phyloP scores from a whole-genome alignment of 1,139 yeast genomes.

The Keqinozyma sinolaborantium region DNA sequence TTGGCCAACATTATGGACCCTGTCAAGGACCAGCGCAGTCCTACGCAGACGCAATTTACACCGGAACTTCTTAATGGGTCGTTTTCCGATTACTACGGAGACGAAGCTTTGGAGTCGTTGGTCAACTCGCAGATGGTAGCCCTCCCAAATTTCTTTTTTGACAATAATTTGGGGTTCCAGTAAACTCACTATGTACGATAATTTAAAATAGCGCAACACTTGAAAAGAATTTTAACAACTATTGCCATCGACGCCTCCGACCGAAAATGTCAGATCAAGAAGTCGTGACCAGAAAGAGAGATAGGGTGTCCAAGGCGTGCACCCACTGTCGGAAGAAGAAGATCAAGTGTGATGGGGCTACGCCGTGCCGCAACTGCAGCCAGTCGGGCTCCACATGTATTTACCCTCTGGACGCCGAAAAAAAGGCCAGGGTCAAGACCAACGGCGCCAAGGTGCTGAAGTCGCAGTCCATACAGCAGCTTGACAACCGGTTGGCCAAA shows the following conservation, averaged over 20 bases:
- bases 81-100: slow-evolving; percentile 8
- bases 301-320: slow-evolving; percentile 42
- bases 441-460: slow-evolving; percentile 3
- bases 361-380: slow-evolving; percentile 38
- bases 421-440: slow-evolving; percentile 11
- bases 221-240: background rate
- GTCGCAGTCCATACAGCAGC: slow-evolving; percentile 5
- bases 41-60: slow-evolving; percentile 4
- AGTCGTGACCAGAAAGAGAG: slow-evolving; percentile 14
- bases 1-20: slow-evolving; percentile 22
- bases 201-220: background rate
- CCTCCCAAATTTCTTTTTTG: slow-evolving; percentile 41
- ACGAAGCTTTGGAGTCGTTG: slow-evolving; percentile 9
- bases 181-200: background rate
- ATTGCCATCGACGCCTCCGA: background rate
- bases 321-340: slow-evolving; percentile 43
- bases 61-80: slow-evolving; percentile 5
- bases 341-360: slow-evolving; percentile 42
- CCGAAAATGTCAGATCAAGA: background rate
- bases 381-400: slow-evolving; percentile 13
- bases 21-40: slow-evolving; percentile 1
- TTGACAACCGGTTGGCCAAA: slow-evolving; percentile 10
- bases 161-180: slow-evolving; percentile 29
- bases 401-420: slow-evolving; percentile 13
- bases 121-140: slow-evolving; percentile 11